Percentiles rank a stretch among this genome's conserved stretches.
Evolutionary conservation across 179 eudicot genomes (phyloP).

Genomic region (Camellia oleifera): DNA sequence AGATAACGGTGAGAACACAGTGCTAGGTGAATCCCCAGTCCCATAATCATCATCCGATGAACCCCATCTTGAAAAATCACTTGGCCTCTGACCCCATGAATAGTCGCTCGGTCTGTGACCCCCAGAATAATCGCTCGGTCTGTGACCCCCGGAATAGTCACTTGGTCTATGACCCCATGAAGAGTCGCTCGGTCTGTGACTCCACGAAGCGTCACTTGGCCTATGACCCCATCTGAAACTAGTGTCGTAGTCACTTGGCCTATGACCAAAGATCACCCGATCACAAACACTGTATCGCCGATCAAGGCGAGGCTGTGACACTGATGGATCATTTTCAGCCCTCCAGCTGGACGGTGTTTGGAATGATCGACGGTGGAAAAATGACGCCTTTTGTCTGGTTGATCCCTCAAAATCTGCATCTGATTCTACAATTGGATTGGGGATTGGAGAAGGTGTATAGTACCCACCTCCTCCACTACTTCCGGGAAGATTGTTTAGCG

Average conservation of each 20-base stretch:
- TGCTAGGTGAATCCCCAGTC: constrained; percentile 63
- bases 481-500: constrained; percentile 81
- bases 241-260: constrained; percentile 66
- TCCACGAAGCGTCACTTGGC: constrained; percentile 45
- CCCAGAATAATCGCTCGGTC: constrained; percentile 47
- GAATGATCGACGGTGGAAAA: constrained; percentile 75
- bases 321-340: constrained; percentile 48
- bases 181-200: constrained; percentile 43
- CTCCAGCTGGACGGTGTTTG: constrained; percentile 74
- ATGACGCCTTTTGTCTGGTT: constrained; percentile 45
- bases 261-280: constrained; percentile 56
- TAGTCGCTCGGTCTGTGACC: constrained; percentile 55
- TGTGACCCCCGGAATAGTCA: constrained; percentile 38
- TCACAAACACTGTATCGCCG: constrained; percentile 87
- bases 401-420: constrained; percentile 89
- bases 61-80: constrained; percentile 66
- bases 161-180: constrained; percentile 57
- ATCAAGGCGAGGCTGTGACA: constrained; percentile 63
- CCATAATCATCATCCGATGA: constrained; percentile 78
- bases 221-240: constrained; percentile 54
- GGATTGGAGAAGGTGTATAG: constrained; percentile 86
- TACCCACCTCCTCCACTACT: constrained; percentile 60
- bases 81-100: constrained; percentile 41
- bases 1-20: constrained; percentile 51
- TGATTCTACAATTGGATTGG: constrained; percentile 70